phyloP scores from a whole-genome alignment of 2,329 filamentous ascomycete genomes.

The Dendryphion nanum region DNA sequence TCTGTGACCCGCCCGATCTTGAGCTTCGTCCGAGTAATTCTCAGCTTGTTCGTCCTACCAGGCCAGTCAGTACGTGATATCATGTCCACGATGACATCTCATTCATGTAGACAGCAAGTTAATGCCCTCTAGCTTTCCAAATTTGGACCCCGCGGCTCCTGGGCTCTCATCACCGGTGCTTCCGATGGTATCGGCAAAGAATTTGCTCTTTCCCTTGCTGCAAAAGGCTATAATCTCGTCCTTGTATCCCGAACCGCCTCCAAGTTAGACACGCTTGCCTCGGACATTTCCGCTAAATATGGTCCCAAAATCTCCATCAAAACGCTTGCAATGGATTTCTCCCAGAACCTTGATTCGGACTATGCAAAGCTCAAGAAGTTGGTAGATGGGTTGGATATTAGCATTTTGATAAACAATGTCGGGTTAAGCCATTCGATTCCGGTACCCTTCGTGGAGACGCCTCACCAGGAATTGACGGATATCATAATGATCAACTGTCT shows the following conservation, averaged over 20 bases:
- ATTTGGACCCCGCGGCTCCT: slow-evolving; percentile 88
- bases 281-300: slow-evolving; percentile 72
- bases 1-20: slow-evolving; percentile 37
- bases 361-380: slow-evolving; percentile 71
- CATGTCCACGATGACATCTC: background rate
- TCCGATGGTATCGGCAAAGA: slow-evolving; percentile 97
- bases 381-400: slow-evolving; percentile 73
- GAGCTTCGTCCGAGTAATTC: slow-evolving; percentile 47
- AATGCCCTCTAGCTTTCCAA: slow-evolving; percentile 66
- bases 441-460: slow-evolving; percentile 79
- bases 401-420: slow-evolving; percentile 94
- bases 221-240: slow-evolving; percentile 90
- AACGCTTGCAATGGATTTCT: slow-evolving; percentile 87
- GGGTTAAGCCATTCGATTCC: slow-evolving; percentile 92
- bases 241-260: slow-evolving; percentile 94
- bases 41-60: slow-evolving; percentile 51
- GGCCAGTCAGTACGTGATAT: slow-evolving; percentile 44
- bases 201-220: slow-evolving; percentile 84
- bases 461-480: slow-evolving; percentile 74
- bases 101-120: slow-evolving; percentile 3
- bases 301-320: slow-evolving; percentile 66
- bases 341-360: slow-evolving; percentile 73
- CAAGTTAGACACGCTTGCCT: slow-evolving; percentile 76
- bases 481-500: slow-evolving; percentile 96
- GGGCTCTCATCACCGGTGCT: slow-evolving; percentile 92